A percentile compares a stretch with the other conserved stretches of the same genome.
These are phyloP conservation scores for Candida ovalis DNA, from an alignment of 805 yeast species.

Conservation along the genomic window DNA sequence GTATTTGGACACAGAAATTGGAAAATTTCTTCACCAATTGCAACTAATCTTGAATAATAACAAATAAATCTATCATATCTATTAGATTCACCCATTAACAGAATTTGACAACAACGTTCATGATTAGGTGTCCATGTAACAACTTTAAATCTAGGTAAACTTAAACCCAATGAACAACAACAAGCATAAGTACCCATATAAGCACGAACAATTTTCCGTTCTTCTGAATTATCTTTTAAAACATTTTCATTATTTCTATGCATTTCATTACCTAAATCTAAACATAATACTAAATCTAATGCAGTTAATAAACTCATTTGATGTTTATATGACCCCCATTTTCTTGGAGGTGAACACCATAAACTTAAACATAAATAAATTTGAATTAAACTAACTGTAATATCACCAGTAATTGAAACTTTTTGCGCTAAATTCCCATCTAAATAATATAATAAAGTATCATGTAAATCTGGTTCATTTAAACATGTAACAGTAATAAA, in stretches of 20 bases:
- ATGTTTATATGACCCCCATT: slow-evolving; percentile 50
- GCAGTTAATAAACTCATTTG: slow-evolving; percentile 47
- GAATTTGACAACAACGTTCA: slow-evolving; percentile 34
- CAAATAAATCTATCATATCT: slow-evolving; percentile 41
- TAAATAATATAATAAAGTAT: slow-evolving; percentile 39
- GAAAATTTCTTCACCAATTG: slow-evolving; percentile 47
- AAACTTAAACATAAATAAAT: slow-evolving; percentile 42
- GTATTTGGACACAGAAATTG: slow-evolving; percentile 35
- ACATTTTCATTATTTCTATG: slow-evolving; percentile 25
- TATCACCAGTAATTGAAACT: slow-evolving; percentile 41
- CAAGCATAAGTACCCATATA: slow-evolving; percentile 47
- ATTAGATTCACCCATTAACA: slow-evolving; percentile 35
- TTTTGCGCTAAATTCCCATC: slow-evolving; percentile 42
- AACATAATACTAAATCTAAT: slow-evolving; percentile 41
- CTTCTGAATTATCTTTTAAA: slow-evolving; percentile 28
- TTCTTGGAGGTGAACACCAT: slow-evolving; percentile 52
- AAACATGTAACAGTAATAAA: slow-evolving; percentile 46
- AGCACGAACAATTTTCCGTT: slow-evolving; percentile 37
- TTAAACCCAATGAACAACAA: slow-evolving; percentile 48
- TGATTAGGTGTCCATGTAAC: slow-evolving; percentile 46
- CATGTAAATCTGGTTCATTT: slow-evolving; percentile 41
- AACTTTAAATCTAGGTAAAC: slow-evolving; percentile 47
- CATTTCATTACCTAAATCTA: slow-evolving; percentile 42
- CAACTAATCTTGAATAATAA: slow-evolving; percentile 41
- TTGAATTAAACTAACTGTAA: slow-evolving; percentile 39